phyloP scores from a whole-genome alignment of 768 basidiomycete species.

The Pleurotus pulmonarius region DNA sequence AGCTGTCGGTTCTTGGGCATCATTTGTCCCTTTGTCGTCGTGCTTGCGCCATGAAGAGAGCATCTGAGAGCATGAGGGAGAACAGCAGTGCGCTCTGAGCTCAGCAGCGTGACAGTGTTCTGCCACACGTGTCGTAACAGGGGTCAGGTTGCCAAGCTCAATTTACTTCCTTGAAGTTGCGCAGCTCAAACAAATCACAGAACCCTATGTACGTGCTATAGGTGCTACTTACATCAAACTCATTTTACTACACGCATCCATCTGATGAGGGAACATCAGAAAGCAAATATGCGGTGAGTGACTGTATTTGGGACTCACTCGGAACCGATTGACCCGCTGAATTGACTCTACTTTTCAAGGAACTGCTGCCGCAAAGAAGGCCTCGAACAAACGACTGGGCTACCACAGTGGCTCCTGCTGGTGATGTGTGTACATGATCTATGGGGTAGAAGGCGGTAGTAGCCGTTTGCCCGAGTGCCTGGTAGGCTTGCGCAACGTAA shows the following conservation, averaged over 20 bases:
- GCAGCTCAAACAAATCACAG: no score
- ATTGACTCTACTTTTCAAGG: conserved; percentile 31
- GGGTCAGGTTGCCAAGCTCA: background rate
- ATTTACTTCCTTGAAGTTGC: background rate
- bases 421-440: conserved; percentile 44
- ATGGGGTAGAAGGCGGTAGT: conserved; percentile 38
- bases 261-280: background rate
- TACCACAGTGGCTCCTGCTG: conserved; percentile 41
- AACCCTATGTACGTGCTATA: no score
- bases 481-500: conserved; percentile 39
- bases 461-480: conserved; percentile 33
- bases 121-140: background rate
- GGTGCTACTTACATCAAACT: no score
- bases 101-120: background rate
- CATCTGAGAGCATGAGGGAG: background rate
- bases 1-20: background rate
- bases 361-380: conserved; percentile 32
- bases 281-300: background rate
- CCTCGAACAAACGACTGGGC: conserved; percentile 46
- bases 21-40: background rate
- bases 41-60: background rate
- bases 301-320: conserved; percentile 17
- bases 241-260: background rate
- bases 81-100: background rate
- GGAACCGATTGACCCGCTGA: conserved; percentile 32